A percentile compares a stretch with the other conserved stretches of the same genome.
Conservation (phyloP, 768 basidiomycete genomes). For the Steccherinum ochraceum region DNA sequence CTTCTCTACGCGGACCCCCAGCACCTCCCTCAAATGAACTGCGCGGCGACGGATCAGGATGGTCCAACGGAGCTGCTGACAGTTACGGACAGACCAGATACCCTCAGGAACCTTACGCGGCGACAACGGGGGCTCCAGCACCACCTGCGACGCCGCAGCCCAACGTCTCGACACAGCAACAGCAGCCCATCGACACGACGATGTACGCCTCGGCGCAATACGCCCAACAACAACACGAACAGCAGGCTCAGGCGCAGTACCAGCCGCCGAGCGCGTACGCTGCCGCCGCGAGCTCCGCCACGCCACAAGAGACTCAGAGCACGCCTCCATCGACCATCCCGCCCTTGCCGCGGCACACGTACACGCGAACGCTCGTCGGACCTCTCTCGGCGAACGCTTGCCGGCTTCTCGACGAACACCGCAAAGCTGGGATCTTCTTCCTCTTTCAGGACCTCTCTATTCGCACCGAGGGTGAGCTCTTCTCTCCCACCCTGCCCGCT, state of each 20-base stretch:
- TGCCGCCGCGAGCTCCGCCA: slow-evolving; percentile 12
- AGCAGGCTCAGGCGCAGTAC: slow-evolving; percentile 18
- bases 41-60: not conserved
- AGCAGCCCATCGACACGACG: slow-evolving; percentile 17
- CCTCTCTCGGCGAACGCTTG: slow-evolving; percentile 84
- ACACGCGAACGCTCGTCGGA: slow-evolving; percentile 86
- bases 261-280: slow-evolving; percentile 17
- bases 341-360: slow-evolving; percentile 59
- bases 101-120: slow-evolving; percentile 18
- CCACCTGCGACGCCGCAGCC: slow-evolving; percentile 28
- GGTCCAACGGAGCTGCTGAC: slow-evolving; percentile 8
- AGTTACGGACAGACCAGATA: slow-evolving; percentile 7
- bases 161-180: not conserved
- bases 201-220: slow-evolving; percentile 25
- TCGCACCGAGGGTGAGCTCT: slow-evolving; percentile 73
- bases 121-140: no score
- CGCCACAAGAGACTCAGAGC: slow-evolving; percentile 14
- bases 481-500: not conserved
- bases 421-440: slow-evolving; percentile 86
- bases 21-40: slow-evolving; percentile 3
- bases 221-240: slow-evolving; percentile 28
- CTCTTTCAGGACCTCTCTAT: slow-evolving; percentile 93
- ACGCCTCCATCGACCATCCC: slow-evolving; percentile 28
- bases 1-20: slow-evolving; percentile 11
- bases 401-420: slow-evolving; percentile 78